A percentile compares a stretch with the other conserved stretches of the same genome.
Evolutionary conservation across 177 flowering plant species (phyloP).

Genomic region (Vitis hybrid): DNA sequence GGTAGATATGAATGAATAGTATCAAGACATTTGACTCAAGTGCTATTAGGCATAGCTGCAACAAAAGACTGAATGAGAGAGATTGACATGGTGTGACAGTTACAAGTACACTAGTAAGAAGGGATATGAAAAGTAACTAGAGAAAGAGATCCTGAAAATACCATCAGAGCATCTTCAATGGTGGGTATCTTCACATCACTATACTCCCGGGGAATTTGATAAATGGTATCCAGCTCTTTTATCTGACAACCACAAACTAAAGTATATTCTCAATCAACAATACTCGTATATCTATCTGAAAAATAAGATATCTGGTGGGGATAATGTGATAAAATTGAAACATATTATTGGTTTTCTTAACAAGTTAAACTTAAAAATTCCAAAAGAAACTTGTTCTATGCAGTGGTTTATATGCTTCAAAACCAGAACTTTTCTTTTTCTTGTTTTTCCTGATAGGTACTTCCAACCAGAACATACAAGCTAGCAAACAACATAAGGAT

Average conservation of each 20-base stretch:
- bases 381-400: no score
- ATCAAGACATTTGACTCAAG: background rate
- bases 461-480: no score
- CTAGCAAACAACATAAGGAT: no score
- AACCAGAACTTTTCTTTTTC: background rate
- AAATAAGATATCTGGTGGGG: background rate
- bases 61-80: background rate
- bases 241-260: constrained; percentile 59
- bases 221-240: constrained; percentile 41
- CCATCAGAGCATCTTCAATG: constrained; percentile 77
- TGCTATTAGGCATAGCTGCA: background rate
- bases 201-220: constrained; percentile 33
- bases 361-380: no score
- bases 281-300: background rate
- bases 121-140: background rate
- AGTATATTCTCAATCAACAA: constrained; percentile 23
- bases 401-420: accelerated
- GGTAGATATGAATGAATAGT: background rate
- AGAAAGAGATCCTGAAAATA: constrained; percentile 21
- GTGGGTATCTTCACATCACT: constrained; percentile 53
- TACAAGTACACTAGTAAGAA: background rate
- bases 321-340: background rate
- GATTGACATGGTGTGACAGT: background rate
- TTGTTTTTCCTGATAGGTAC: no score
- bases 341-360: no score